Base-by-base conservation (phyloP, 2,329 filamentous ascomycete genomes). In the Epichloe sp. region DNA sequence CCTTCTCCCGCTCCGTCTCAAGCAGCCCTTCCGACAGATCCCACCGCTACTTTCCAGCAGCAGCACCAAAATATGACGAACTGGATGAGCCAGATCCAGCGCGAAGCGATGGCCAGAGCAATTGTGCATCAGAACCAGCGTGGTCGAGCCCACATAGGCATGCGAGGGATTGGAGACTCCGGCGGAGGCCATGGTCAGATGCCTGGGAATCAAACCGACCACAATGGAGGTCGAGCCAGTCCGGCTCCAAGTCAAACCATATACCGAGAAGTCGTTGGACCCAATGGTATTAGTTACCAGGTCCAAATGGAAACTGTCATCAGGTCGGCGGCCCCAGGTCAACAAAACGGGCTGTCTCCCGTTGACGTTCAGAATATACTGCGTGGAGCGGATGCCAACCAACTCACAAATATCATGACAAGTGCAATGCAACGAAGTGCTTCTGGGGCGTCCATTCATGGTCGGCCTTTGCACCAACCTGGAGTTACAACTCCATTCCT, bases 361-460 rank as follows among this genome's bases (percentile, higher is more conserved):
- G 59, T 62, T 23, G 75, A 78, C 14, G 63, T 74, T 3, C 72
- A 73, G 46, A 73, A 68, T 50, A 69, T 74, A 34, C 58, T 76
- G 11, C 70, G 72, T 34, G 65, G 64, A 36, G 71, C 70, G 5
- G 75, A 78, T 58, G 65, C 69, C 23, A 66, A 61, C 36, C 69
- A 75, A 55, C 70, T 71, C 3, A 67, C 71, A 2, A 67, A 68
- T 48, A 71, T 72, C 47, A 73, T 75, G 65, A 66, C 71, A 5
- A 71, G 68, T 55, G 71, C 74, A 37, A 74, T 78, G 71, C 73
- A 76, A 43, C 68, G 75, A 50, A 78, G 71, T 57, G 67, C 71
- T 37, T 75, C 75, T 3, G 71, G 65, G 42, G 67, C 70, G 4
- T 75, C 74, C 5, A 58, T 74, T 47, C 63, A 66, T 46, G 60